A percentile compares a stretch with the other conserved stretches of the same genome.
Evolutionary conservation across 148 eudicot genomes (phyloP).

Genomic region (Pouteria glomerata): DNA sequence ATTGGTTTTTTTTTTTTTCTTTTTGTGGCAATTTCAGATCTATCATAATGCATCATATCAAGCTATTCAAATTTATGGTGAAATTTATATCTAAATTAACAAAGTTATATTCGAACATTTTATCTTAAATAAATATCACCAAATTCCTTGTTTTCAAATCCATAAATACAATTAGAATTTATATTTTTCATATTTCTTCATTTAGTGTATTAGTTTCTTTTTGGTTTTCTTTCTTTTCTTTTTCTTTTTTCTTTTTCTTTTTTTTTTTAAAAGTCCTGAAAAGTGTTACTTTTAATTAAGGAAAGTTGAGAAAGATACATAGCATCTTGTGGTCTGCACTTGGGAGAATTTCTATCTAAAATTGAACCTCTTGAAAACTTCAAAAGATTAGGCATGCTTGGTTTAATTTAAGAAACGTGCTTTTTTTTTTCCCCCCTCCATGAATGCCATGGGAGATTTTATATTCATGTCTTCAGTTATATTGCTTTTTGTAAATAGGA

Average conservation of each 20-base stretch:
- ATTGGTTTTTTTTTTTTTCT: too few species aligned
- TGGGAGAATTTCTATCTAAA: background rate
- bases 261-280: background rate
- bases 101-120: too few species aligned
- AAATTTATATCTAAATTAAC: too few species aligned
- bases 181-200: too few species aligned
- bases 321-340: background rate
- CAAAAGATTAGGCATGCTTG: background rate
- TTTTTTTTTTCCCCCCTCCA: background rate
- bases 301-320: background rate
- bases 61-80: too few species aligned
- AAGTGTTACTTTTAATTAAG: background rate
- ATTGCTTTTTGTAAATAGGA: background rate
- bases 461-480: background rate
- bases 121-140: too few species aligned
- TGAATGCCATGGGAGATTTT: background rate
- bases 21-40: too few species aligned
- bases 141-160: too few species aligned
- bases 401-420: background rate
- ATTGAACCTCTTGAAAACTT: background rate
- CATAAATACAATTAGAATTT: too few species aligned
- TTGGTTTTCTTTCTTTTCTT: too few species aligned
- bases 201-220: too few species aligned
- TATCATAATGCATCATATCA: too few species aligned
- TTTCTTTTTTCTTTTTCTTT: background rate